A percentile compares a stretch with the other conserved stretches of the same genome.
These are phyloP conservation scores for Cladosporium phlei DNA, from an alignment of 2,329 filamentous ascomycete species.

Conservation along the genomic window DNA sequence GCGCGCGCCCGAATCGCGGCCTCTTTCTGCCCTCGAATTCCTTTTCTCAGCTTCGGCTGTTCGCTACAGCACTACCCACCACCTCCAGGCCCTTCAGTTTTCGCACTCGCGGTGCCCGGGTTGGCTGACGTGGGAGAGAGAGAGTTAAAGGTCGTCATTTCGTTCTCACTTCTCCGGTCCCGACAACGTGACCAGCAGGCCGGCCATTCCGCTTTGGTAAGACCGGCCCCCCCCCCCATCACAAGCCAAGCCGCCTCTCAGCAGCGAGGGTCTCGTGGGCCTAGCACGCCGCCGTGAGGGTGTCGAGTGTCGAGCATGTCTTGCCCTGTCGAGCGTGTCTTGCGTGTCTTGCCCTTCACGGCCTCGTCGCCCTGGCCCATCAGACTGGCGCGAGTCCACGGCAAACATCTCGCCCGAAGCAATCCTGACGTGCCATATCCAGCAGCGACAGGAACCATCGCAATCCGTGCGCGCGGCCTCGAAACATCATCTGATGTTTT, in stretches of 20 bases:
- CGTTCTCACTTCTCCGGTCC: no score
- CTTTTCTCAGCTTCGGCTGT: slow-evolving; percentile 10
- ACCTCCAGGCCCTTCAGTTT: background rate
- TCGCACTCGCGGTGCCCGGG: background rate
- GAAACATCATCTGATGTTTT: slow-evolving; percentile 12
- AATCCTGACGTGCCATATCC: slow-evolving; percentile 4
- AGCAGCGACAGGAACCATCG: background rate
- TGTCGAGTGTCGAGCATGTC: slow-evolving; percentile 3
- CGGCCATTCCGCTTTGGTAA: slow-evolving; percentile 1
- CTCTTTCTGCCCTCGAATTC: slow-evolving; percentile 1
- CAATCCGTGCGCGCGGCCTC: slow-evolving; percentile 3
- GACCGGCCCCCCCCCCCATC: background rate
- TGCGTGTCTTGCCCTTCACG: slow-evolving; percentile 7
- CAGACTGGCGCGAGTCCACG: slow-evolving; percentile 4
- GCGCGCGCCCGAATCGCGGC: slow-evolving; percentile 9
- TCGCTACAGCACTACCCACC: background rate
- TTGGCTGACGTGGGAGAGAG: slow-evolving; percentile 14
- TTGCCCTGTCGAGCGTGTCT: slow-evolving; percentile 1
- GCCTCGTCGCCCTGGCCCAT: slow-evolving; percentile 7
- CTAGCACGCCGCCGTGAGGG: background rate
- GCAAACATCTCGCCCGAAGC: background rate
- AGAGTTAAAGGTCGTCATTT: no score
- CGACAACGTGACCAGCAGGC: slow-evolving; percentile 9
- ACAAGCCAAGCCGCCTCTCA: background rate
- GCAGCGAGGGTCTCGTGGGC: background rate